phyloP scores from a whole-genome alignment of 1,284 basidiomycete species.

The Inonotus obliquus region DNA sequence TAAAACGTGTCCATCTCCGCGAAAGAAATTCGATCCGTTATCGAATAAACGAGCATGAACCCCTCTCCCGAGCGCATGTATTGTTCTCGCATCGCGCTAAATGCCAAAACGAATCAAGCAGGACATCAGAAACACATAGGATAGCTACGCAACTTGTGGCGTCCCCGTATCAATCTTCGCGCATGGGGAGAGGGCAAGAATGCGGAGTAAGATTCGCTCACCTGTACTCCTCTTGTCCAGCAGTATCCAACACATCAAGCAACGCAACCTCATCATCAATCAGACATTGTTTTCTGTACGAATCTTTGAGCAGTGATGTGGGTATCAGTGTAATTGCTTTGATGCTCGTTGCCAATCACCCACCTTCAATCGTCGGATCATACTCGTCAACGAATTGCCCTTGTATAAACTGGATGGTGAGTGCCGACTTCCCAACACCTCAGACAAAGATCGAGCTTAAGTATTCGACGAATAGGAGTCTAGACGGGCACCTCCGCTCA shows the following conservation, averaged over 20 bases:
- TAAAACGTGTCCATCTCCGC: conserved; percentile 98
- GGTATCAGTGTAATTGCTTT: not conserved
- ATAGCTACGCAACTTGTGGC: not conserved
- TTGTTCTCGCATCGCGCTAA: conserved; percentile 93
- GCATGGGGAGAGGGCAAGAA: not conserved
- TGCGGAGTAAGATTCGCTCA: conserved; percentile 37
- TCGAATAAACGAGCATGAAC: conserved; percentile 97
- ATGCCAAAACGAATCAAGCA: conserved; percentile 1
- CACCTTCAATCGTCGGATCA: conserved; percentile 95
- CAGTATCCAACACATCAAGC: conserved; percentile 96
- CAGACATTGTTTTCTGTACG: conserved; percentile 92
- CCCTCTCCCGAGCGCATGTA: conserved; percentile 98
- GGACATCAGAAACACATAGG: conserved; percentile 9
- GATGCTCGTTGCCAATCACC: conserved; percentile 17
- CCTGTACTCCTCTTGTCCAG: conserved; percentile 99
- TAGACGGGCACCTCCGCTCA: conserved; percentile 34
- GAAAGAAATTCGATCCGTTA: conserved; percentile 96
- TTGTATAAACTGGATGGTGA: conserved; percentile 98
- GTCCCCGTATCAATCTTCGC: not conserved
- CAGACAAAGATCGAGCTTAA: not conserved
- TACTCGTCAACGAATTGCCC: conserved; percentile 98
- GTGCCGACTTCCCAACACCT: conserved; percentile 95
- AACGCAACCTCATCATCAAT: conserved; percentile 98
- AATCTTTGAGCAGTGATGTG: conserved; percentile 51
- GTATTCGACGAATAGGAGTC: not conserved